Evolutionary conservation across 805 yeast genomes (phyloP), one percentile per base, ranked within the genome.

Genomic region (Barnettozyma populi): DNA sequence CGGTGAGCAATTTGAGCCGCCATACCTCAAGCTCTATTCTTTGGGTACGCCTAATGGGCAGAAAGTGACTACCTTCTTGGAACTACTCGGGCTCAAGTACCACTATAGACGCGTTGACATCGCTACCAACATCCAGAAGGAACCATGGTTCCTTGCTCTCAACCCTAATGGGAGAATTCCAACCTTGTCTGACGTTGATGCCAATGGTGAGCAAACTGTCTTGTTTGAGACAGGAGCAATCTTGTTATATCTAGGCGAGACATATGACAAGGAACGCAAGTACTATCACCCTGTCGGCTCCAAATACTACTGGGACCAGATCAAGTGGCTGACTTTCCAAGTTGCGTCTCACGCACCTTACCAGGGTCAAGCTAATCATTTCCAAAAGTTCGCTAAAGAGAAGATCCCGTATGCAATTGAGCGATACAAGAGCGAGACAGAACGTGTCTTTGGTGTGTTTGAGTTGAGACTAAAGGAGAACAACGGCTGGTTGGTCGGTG

Each of bases 141-240:
- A 76, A 52, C 76, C 71, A 7, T 77, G 83, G 82, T 82, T 69
- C 53, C 59, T 79, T 43, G 68, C 74, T 46, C 61, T 79, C 57
- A 79, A 81, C 60, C 81, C 83, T 18, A 80, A 82, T 55, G 86
- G 88, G 5, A 68, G 80, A 55, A 76, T 83, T 44, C 88, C 89
- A 24, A 71, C 80, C 0, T 61, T 83, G 32, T 67, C 60, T 34
- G 72, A 70, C 42, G 66, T 59, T 32, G 58, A 62, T 39, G 49
- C 57, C 5, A 45, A 72, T 5, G 82, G 80, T 4, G 62, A 73
- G 36, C 61, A 61, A 7, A 68, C 69, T 27, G 65, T 75, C 20
- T 58, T 83, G 24, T 72, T 74, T 54, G 87, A 82, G 64, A 71
- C 82, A 31, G 86, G 76, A 29, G 85, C 87, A 2, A 81, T 82